These are phyloP conservation scores for Kluyveromyces sp. DNA, from an alignment of 1,139 yeast species.

Conservation along the genomic window DNA sequence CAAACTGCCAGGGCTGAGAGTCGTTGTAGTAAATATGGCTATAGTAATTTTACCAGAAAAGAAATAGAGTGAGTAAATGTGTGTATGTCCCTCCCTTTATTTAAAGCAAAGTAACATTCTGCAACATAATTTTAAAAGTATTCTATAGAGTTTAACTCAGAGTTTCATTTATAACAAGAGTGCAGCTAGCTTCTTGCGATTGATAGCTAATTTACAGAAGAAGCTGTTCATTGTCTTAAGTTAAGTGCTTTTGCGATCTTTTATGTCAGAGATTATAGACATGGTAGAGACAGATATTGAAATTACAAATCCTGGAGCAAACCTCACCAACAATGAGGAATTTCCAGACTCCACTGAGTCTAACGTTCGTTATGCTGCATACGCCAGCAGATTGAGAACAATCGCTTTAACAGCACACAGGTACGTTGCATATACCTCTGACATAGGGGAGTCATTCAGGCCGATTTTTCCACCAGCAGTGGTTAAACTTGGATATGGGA, in stretches of 20 bases:
- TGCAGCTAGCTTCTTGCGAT: too few species aligned
- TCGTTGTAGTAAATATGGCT: too few species aligned
- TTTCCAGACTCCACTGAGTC: conserved; percentile 41
- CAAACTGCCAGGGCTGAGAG: too few species aligned
- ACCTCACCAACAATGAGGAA: conserved; percentile 4
- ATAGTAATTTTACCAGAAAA: too few species aligned
- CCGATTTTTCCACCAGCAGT: conserved; percentile 69
- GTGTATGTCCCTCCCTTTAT: too few species aligned
- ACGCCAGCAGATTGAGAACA: conserved; percentile 66
- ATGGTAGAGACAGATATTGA: conserved; percentile 4
- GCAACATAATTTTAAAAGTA: too few species aligned
- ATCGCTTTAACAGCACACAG: conserved; percentile 70
- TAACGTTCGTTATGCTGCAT: conserved; percentile 68
- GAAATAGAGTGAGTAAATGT: too few species aligned
- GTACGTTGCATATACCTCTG: conserved; percentile 82
- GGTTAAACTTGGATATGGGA: conserved; percentile 60
- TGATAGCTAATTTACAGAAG: not conserved
- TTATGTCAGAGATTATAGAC: conserved; percentile 3
- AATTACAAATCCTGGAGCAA: not conserved
- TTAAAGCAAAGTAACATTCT: too few species aligned
- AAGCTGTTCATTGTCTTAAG: not conserved
- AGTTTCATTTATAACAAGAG: too few species aligned
- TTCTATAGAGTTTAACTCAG: too few species aligned
- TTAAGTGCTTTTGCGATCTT: not conserved
- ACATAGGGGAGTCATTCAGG: conserved; percentile 82